Evolutionary conservation across 495 filamentous ascomycete genomes (phyloP).

Genomic region (Bryoglossum gracile): DNA sequence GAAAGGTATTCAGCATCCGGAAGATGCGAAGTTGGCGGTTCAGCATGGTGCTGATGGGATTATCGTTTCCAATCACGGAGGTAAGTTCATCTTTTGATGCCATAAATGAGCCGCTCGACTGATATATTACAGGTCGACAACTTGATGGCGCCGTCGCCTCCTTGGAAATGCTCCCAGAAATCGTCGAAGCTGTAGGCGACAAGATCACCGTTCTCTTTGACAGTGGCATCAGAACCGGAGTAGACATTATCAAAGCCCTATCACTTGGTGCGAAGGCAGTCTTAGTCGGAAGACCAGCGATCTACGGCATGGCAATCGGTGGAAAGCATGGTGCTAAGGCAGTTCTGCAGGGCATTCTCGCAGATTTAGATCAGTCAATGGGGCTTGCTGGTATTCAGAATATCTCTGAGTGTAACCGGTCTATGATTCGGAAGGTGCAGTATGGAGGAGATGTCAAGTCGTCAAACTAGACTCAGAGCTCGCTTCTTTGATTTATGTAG

Average conservation of each 20-base stretch:
- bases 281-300: constrained; percentile 42
- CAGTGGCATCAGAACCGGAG: constrained; percentile 79
- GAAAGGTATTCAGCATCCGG: constrained; percentile 87
- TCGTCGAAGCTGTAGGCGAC: constrained; percentile 79
- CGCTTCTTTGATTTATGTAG: too few relatives aligned
- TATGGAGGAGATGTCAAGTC: constrained; percentile 46
- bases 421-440: constrained; percentile 43
- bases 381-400: constrained; percentile 46
- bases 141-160: constrained; percentile 82
- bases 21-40: constrained; percentile 81
- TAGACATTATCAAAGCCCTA: constrained; percentile 87
- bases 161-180: constrained; percentile 87
- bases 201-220: constrained; percentile 85
- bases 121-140: constrained; percentile 57
- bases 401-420: constrained; percentile 44
- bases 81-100: constrained; percentile 84
- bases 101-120: constrained; percentile 48
- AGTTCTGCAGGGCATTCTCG: constrained; percentile 48
- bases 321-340: constrained; percentile 52
- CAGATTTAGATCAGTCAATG: constrained; percentile 57
- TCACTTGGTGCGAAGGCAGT: constrained; percentile 47
- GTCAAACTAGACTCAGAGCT: constrained; percentile 12
- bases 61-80: constrained; percentile 70
- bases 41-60: constrained; percentile 84
- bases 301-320: constrained; percentile 42